Percentiles rank a stretch among this genome's conserved stretches.
Conservation (phyloP, 306 rosid species). For the Hippophae rhamnoides region DNA sequence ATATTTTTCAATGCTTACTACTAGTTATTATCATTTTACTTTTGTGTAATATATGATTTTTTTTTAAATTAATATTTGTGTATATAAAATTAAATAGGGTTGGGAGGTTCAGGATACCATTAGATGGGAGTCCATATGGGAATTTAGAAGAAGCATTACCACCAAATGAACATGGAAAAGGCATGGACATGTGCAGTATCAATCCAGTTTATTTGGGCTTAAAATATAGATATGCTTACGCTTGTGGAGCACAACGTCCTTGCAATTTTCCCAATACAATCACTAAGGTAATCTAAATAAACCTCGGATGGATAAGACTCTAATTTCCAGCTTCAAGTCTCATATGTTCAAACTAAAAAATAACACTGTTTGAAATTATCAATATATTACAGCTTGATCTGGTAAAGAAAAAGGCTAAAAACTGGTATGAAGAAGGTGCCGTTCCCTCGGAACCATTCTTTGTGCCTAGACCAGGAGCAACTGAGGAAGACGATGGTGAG, state of each 20-base stretch:
- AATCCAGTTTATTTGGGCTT: constrained; percentile 64
- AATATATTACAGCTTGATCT: constrained; percentile 52
- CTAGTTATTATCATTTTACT: not conserved
- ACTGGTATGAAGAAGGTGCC: constrained; percentile 70
- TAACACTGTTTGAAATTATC: not conserved
- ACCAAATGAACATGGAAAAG: constrained; percentile 85
- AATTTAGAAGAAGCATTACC: constrained; percentile 68
- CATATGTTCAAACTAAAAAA: no score
- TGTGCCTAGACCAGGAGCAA: constrained; percentile 84
- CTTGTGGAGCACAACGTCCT: constrained; percentile 93
- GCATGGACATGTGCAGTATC: constrained; percentile 93
- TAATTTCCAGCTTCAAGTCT: no score
- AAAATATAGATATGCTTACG: constrained; percentile 81
- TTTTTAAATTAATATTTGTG: not conserved
- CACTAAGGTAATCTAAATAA: constrained; percentile 46
- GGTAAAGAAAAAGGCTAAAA: constrained; percentile 50
- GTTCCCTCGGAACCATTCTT: constrained; percentile 90
- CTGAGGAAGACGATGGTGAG: constrained; percentile 86
- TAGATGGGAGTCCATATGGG: constrained; percentile 70
- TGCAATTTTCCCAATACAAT: constrained; percentile 95
- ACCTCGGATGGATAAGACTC: no score
- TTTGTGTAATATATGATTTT: not conserved
- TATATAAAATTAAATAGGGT: constrained; percentile 30
- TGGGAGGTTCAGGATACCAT: constrained; percentile 74
- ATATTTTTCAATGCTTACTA: not conserved